phyloP scores from a whole-genome alignment of 2,329 filamentous ascomycete genomes.

The Spiromastix sp. region DNA sequence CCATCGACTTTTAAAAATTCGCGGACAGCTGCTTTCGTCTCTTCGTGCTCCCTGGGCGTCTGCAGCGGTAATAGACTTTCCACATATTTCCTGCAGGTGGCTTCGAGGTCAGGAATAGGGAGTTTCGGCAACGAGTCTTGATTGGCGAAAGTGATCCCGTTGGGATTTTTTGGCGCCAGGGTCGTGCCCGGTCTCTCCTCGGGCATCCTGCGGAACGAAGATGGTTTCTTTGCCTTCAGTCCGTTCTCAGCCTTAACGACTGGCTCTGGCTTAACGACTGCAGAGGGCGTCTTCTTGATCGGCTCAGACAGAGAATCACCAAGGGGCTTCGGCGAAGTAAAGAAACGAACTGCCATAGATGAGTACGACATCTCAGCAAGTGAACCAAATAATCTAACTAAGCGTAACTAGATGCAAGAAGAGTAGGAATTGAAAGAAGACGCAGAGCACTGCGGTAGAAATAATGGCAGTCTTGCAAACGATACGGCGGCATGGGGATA shows the following conservation, averaged over 20 bases:
- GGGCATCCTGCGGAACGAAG: slow-evolving; percentile 10
- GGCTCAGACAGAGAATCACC: slow-evolving; percentile 53
- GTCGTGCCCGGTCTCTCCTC: slow-evolving; percentile 19
- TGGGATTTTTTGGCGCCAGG: slow-evolving; percentile 39
- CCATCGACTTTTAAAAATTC: slow-evolving; percentile 79
- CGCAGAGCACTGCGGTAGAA: slow-evolving; percentile 85
- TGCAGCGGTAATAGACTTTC: slow-evolving; percentile 73
- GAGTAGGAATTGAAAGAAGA: slow-evolving; percentile 71
- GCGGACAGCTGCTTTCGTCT: slow-evolving; percentile 67
- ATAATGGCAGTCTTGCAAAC: slow-evolving; percentile 79
- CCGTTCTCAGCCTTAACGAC: slow-evolving; percentile 35
- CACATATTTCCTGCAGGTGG: slow-evolving; percentile 69
- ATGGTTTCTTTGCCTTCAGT: not conserved
- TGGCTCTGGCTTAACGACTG: not conserved
- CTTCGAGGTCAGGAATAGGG: slow-evolving; percentile 80
- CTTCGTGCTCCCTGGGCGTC: slow-evolving; percentile 65
- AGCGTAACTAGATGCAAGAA: slow-evolving; percentile 64
- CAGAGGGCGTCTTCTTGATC: no score
- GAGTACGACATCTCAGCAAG: slow-evolving; percentile 43
- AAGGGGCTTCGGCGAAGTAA: slow-evolving; percentile 61
- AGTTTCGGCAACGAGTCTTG: slow-evolving; percentile 86
- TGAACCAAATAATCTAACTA: slow-evolving; percentile 28
- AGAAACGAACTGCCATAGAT: slow-evolving; percentile 57
- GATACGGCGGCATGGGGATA: slow-evolving; percentile 64
- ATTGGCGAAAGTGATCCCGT: slow-evolving; percentile 75